These are phyloP conservation scores for Pichia sp. DNA, from an alignment of 1,139 yeast genomes.

Conservation along the genomic window DNA sequence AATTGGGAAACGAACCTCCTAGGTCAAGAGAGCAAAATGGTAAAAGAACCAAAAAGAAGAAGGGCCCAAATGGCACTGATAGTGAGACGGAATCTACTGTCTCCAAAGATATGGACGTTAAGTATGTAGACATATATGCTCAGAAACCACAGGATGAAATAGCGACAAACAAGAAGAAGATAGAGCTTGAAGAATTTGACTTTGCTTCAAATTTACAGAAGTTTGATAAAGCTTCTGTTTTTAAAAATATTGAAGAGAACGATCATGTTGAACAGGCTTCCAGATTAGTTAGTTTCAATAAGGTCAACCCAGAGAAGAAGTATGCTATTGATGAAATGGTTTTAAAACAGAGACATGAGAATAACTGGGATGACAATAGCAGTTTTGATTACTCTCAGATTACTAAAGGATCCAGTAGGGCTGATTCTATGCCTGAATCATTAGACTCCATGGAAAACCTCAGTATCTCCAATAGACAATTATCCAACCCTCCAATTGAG, in stretches of 20 bases:
- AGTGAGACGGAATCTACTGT: background rate
- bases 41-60: background rate
- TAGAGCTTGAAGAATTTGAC: slow-evolving; percentile 68
- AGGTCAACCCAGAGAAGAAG: slow-evolving; percentile 33
- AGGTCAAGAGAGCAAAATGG: background rate
- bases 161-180: slow-evolving; percentile 27
- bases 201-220: slow-evolving; percentile 75
- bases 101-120: slow-evolving; percentile 6
- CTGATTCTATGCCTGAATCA: too few relatives aligned
- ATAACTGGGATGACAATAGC: slow-evolving; percentile 45
- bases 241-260: slow-evolving; percentile 62
- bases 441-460: too few relatives aligned
- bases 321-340: slow-evolving; percentile 75
- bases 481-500: slow-evolving; percentile 7
- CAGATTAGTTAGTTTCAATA: slow-evolving; percentile 73
- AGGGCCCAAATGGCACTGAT: background rate
- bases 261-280: slow-evolving; percentile 56
- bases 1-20: slow-evolving; percentile 14
- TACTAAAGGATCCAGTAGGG: background rate
- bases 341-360: slow-evolving; percentile 39
- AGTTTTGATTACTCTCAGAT: slow-evolving; percentile 6
- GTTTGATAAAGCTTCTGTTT: slow-evolving; percentile 76
- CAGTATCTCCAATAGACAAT: slow-evolving; percentile 5
- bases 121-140: slow-evolving; percentile 9
- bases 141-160: slow-evolving; percentile 2